Base-by-base conservation (phyloP, 345 rosid species). In the Kernera saxatilis region DNA sequence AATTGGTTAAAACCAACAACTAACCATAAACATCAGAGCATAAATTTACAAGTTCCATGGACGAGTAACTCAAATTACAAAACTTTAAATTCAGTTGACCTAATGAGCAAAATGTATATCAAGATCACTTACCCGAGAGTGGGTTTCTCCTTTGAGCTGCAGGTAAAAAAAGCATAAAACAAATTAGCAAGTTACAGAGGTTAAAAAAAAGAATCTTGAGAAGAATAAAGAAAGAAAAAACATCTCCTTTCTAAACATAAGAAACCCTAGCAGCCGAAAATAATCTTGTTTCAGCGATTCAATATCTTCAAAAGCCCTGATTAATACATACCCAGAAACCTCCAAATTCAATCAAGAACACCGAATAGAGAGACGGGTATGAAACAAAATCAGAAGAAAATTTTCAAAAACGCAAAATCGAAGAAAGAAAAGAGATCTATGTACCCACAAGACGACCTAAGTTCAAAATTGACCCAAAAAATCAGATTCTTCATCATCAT, bases 141-240 rank as follows among this genome's bases (percentile, higher is more conserved):
- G 90, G 90, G 96, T 76, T 76, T 89, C 96, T 87, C 96, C 96
- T 85, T 89, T 77, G 96, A 89, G 96, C 96, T 89, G 86, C 82
- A 45, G 51, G 8, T n/a, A 2, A 67, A 2, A 50, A 7, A 30
- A 40, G 7, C 13, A 36, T 30, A 51, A 55, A 39, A 15, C 22
- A 56, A 11, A 48, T 66, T 19, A 74, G 64, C 5, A n/a, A 10
- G 19, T 18, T 5, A 26, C 32, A 29, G 2, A 33, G 37, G 8
- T 29, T 29, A 2, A 0, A 5, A 29, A 29, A 29, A 6, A 29
- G 6, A 1, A 5, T 29, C 8, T 29, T 29, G 6, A 33, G 37
- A 33, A n/a, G n/a, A 2, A 33, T 33, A 33, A 8, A 4, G 4
- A 10, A 33, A 33, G 36, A 7, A 33, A 33, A 33, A 1, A 7